A percentile compares a stretch with the other conserved stretches of the same genome.
phyloP scores from a whole-genome alignment of 2,329 filamentous ascomycete genomes.

The Coniochaeta sp. region DNA sequence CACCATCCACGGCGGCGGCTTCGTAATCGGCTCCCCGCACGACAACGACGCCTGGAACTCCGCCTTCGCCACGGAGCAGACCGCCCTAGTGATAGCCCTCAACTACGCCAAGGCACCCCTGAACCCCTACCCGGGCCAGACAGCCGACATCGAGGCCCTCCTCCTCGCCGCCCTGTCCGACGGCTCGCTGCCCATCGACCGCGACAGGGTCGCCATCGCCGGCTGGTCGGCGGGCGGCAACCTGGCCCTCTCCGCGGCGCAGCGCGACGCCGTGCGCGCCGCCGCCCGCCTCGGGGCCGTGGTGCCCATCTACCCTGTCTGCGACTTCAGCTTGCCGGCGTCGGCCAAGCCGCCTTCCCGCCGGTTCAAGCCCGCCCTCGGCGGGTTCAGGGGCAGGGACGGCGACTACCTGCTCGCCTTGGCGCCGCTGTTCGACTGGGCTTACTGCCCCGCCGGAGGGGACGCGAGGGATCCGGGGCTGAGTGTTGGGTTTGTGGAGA shows the following conservation, averaged over 20 bases:
- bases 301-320: constrained; percentile 34
- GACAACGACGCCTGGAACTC: constrained; percentile 40
- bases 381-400: constrained; percentile 15
- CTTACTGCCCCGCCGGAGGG: constrained; percentile 27
- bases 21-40: constrained; percentile 31
- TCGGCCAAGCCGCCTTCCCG: constrained; percentile 22
- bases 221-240: constrained; percentile 47
- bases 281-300: constrained; percentile 21
- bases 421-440: constrained; percentile 29
- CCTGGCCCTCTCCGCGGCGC: constrained; percentile 31
- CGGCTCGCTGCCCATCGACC: constrained; percentile 35
- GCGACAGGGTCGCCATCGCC: constrained; percentile 28
- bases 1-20: constrained; percentile 45
- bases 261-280: constrained; percentile 27
- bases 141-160: constrained; percentile 37
- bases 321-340: constrained; percentile 27
- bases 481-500: constrained; percentile 25
- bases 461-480: constrained; percentile 29
- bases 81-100: constrained; percentile 36
- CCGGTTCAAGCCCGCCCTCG: constrained; percentile 25
- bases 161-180: constrained; percentile 33
- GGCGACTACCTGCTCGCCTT: constrained; percentile 19
- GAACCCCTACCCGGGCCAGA: constrained; percentile 32
- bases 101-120: constrained; percentile 40
- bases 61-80: constrained; percentile 28